Base-by-base conservation (phyloP, 352 stramenopile species). In the Pythium brachiatum region DNA sequence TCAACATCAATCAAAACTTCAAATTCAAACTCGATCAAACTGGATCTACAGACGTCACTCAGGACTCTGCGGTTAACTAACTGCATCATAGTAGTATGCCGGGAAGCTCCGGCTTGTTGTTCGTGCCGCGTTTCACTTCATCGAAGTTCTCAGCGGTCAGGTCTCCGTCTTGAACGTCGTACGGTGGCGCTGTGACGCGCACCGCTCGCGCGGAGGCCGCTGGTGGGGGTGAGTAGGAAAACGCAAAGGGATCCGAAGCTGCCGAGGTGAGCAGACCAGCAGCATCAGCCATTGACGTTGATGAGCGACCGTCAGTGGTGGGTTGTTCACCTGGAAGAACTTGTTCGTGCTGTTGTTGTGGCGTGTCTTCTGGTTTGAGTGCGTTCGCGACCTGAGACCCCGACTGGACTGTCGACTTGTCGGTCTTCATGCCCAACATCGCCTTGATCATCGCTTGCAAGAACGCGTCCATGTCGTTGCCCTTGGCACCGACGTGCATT, bases 391-490 rank as follows among this genome's bases (percentile, higher is more conserved):
- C 7, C 38, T 44, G 38, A 23, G 12, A 44, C 15, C 8, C 38
- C 23, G 38, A 5, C 11, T 15, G 38, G 18, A 41, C 9, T 20
- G 12, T 16, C 47, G 20, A 11, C 15, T 5, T 3, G 9, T 62
- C 56, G 16, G 1, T 18, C 4, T 36, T 38, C 27, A 46, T 46
- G 4, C n/a, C 38, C 1, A 29, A 18, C 36, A 60, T 61, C 20
- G 53, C 34, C 9, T 56, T 39, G 20, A 69, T 39, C 20, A 69
- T 21, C 3, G 27, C 18, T 16, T 64, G 62, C 0, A 69, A 43
- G 58, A 69, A 63, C 4, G 53, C 27, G 29, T 63, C 54, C 46
- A 69, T 48, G 13, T 48, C 54, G n/a, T 59, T 39, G 13, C 54
- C 54, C 20, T 62, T 63, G 6, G 62, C 47, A 15, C 51, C 54